Evolutionary conservation across 2,329 filamentous ascomycete genomes (phyloP).

Genomic region (Colletotrichum sp.): DNA sequence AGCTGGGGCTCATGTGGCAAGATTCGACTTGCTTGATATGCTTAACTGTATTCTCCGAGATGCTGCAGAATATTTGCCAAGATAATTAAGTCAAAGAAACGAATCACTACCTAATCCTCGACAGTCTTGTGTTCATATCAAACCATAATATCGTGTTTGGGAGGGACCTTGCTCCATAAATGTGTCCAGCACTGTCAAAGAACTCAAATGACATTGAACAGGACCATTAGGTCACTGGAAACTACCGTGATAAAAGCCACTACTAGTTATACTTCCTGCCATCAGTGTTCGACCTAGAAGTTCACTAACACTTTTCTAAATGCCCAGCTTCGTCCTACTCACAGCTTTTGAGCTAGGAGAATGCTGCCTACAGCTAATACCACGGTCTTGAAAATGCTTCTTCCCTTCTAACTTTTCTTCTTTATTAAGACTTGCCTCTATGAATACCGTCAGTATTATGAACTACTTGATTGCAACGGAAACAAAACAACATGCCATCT

Average conservation of each 20-base stretch:
- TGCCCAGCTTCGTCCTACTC: too few relatives aligned
- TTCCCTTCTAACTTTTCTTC: too few relatives aligned
- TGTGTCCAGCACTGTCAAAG: neutral
- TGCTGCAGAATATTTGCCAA: neutral
- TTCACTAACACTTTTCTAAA: too few relatives aligned
- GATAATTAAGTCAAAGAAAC: neutral
- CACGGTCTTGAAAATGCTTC: too few relatives aligned
- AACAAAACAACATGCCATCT: too few relatives aligned
- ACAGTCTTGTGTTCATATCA: neutral
- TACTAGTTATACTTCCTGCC: too few relatives aligned
- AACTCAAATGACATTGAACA: rapidly evolving
- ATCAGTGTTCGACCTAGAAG: neutral
- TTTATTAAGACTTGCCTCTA: too few relatives aligned
- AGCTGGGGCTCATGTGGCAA: neutral
- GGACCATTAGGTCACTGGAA: neutral
- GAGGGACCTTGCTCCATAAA: neutral
- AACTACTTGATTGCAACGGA: too few relatives aligned
- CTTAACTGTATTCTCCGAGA: neutral
- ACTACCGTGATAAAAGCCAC: too few relatives aligned
- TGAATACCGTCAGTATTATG: too few relatives aligned
- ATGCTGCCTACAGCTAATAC: too few relatives aligned
- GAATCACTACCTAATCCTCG: neutral
- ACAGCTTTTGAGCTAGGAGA: too few relatives aligned
- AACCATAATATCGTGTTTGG: neutral
- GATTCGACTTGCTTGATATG: neutral